A percentile compares a stretch with the other conserved stretches of the same genome.
These are phyloP conservation scores for Pleurotus tuber-regium DNA, from an alignment of 768 basidiomycete genomes.

Conservation along the genomic window DNA sequence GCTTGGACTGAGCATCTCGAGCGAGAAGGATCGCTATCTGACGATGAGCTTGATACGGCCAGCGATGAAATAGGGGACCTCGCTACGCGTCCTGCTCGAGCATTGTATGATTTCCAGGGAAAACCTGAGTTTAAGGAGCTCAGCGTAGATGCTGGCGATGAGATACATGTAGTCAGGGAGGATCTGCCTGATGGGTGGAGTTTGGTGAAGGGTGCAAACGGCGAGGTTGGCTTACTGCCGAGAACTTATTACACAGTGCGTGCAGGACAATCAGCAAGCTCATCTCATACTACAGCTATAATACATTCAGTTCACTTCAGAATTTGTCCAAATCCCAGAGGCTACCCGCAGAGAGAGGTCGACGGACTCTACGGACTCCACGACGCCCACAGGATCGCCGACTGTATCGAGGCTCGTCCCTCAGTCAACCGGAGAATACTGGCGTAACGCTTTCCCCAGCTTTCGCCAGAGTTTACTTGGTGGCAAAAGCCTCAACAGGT, in stretches of 20 bases:
- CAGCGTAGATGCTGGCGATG: slow-evolving; percentile 64
- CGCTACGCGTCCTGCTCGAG: slow-evolving; percentile 51
- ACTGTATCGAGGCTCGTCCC: slow-evolving; percentile 46
- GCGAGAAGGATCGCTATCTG: slow-evolving; percentile 46
- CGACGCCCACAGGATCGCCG: slow-evolving; percentile 50
- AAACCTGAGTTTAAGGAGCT: slow-evolving; percentile 75
- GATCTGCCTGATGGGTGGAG: slow-evolving; percentile 81
- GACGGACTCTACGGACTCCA: slow-evolving; percentile 39
- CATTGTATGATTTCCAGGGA: slow-evolving; percentile 73
- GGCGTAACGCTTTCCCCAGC: slow-evolving; percentile 55
- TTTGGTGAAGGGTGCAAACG: slow-evolving; percentile 54
- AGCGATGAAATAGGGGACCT: slow-evolving; percentile 28
- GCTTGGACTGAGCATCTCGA: slow-evolving; percentile 73
- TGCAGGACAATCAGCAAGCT: slow-evolving; percentile 12
- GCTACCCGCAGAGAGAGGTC: slow-evolving; percentile 32
- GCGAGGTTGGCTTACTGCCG: slow-evolving; percentile 69
- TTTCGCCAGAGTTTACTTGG: slow-evolving; percentile 71
- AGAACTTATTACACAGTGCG: slow-evolving; percentile 70
- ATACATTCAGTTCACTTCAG: slow-evolving; percentile 55
- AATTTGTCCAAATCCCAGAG: slow-evolving; percentile 40
- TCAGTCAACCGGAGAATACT: slow-evolving; percentile 67
- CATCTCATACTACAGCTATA: not conserved
- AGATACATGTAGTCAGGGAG: slow-evolving; percentile 68
- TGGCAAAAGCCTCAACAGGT: slow-evolving; percentile 79
- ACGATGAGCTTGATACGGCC: slow-evolving; percentile 42